Conservation (phyloP, 768 basidiomycete species). For the Floccularia luteovirens region DNA sequence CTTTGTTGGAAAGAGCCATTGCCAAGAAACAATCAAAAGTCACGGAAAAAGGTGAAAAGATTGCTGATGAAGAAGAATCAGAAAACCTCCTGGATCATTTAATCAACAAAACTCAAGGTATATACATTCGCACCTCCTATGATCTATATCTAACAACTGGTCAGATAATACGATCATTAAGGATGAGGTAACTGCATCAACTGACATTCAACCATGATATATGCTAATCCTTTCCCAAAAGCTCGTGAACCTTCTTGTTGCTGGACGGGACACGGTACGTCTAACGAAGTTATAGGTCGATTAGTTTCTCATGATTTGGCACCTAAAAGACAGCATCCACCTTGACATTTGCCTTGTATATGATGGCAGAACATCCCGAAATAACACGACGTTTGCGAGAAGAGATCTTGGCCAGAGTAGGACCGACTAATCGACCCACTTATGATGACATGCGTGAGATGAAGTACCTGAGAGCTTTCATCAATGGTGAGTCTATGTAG, state of each 20-base stretch:
- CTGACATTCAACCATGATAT: no score
- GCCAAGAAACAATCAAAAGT: constrained; percentile 4
- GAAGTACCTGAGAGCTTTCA: constrained; percentile 20
- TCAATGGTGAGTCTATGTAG: constrained; percentile 12
- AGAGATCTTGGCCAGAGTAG: constrained; percentile 27
- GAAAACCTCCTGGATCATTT: constrained; percentile 42
- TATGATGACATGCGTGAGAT: constrained; percentile 35
- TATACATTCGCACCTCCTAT: constrained; percentile 1
- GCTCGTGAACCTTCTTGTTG: constrained; percentile 46
- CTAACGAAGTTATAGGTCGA: neutral
- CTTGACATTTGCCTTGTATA: constrained; percentile 32
- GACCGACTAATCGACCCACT: constrained; percentile 22
- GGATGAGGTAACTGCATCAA: constrained; percentile 27
- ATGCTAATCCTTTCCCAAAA: constrained; percentile 4
- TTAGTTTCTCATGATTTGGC: neutral
- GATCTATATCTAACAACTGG: neutral
- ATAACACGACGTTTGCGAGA: constrained; percentile 24
- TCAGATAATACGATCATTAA: constrained; percentile 27
- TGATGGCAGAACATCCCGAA: constrained; percentile 28
- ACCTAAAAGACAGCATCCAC: constrained; percentile 31
- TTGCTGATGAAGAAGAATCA: constrained; percentile 17
- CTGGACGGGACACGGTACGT: constrained; percentile 48
- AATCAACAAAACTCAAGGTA: constrained; percentile 44
- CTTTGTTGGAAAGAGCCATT: constrained; percentile 10
- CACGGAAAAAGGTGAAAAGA: constrained; percentile 8